Base-by-base conservation (phyloP, 441 rosid species). In the Dalechampia spathulata region DNA sequence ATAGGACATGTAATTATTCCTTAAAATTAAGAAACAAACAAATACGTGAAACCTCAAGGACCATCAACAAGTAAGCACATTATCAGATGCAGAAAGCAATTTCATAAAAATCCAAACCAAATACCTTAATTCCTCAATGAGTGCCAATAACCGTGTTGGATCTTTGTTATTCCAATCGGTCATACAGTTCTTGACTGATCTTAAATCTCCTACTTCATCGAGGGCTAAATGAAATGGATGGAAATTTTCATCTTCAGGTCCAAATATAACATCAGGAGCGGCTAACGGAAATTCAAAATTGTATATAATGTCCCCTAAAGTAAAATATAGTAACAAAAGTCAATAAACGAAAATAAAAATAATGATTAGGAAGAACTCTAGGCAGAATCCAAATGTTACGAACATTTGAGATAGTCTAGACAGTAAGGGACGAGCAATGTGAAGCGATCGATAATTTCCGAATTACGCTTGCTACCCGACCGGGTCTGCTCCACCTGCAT, bases 181-280 rank as follows among this genome's bases (percentile, higher is more conserved):
- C 64, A 86, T 74, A 53, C 75, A 65, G 48, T 57, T 79, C 38
- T 74, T 60, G 19, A 61, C 49, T 16, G 58, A 53, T 41, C 43
- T 70, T 8, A 34, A 10, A 30, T 69, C 78, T 34, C 49, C 79
- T 47, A 63, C 85, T 60, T 65, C 74, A 32, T 55, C 27, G 6
- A 46, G 62, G 47, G 15, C 25, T 15, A 22, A 14, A 42, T 47
- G 69, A 64, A 80, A 80, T 1, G 92, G 90, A 57, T 75, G 79
- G 65, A 92, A 92, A 49, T 63, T 77, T 55, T 80, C 96, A 65
- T 92, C 99, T 22, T 83, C 92, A 0, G 84, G 65, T 15, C 92
- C 96, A 67, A 92, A 92, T 46, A 92, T 63, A 66, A 92, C 71
- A 76, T 92, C 99, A 0, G 97, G 99, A 6, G 99, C 78, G n/a